phyloP scores from a whole-genome alignment of 352 stramenopile genomes.

The Pythium periplocum region DNA sequence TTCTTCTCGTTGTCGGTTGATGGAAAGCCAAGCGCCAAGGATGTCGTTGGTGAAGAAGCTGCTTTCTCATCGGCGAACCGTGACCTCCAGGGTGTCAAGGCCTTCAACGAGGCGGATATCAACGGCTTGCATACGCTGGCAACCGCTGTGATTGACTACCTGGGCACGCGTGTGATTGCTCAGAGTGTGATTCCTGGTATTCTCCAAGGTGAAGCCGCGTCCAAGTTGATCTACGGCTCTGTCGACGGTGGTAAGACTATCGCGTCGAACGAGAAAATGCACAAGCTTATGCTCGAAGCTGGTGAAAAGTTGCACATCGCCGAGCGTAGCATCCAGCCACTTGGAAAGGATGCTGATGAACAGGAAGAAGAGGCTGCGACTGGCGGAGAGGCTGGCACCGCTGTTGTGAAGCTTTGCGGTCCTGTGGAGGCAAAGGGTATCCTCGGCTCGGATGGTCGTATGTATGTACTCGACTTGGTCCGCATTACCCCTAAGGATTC shows the following conservation, averaged over 20 bases:
- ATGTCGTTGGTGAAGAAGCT: conserved; percentile 67
- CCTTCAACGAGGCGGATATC: conserved; percentile 90
- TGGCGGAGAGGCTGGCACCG: conserved; percentile 46
- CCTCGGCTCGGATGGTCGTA: conserved; percentile 88
- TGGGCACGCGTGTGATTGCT: conserved; percentile 92
- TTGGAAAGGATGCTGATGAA: conserved; percentile 52
- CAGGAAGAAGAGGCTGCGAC: conserved; percentile 30
- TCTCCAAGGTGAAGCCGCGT: conserved; percentile 92
- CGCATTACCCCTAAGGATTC: conserved; percentile 93
- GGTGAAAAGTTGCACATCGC: conserved; percentile 86
- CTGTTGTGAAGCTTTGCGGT: conserved; percentile 76
- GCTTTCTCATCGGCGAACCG: conserved; percentile 85
- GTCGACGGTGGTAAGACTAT: conserved; percentile 90
- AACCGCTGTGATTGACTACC: conserved; percentile 93
- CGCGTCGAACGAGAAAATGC: conserved; percentile 90
- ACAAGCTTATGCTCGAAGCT: conserved; percentile 83
- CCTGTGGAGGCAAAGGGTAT: conserved; percentile 96
- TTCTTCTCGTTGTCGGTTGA: conserved; percentile 95
- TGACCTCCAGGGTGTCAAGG: conserved; percentile 86
- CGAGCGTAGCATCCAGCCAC: conserved; percentile 75
- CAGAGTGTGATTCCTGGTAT: conserved; percentile 96
- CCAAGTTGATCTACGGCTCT: conserved; percentile 93
- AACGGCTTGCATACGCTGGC: conserved; percentile 91
- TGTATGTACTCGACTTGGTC: conserved; percentile 95
- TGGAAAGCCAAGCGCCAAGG: conserved; percentile 57